Evolutionary conservation across 352 stramenopile genomes (phyloP).

Genomic region (Phytophthora syringae): DNA sequence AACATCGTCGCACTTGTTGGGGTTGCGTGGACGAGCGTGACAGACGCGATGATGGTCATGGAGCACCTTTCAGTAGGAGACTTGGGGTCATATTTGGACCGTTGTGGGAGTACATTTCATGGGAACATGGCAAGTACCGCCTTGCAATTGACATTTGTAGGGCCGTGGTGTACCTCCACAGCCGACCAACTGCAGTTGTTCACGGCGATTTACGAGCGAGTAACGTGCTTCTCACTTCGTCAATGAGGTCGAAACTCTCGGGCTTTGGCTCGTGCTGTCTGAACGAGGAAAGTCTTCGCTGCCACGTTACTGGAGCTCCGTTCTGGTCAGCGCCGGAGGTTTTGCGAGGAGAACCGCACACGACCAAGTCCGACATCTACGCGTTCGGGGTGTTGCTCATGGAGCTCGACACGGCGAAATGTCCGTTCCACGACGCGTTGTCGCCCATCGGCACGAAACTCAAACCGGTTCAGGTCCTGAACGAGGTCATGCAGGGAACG

Average conservation of each 20-base stretch:
- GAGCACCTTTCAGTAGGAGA: conserved; percentile 37
- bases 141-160: conserved; percentile 41
- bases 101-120: conserved; percentile 16
- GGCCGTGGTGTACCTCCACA: conserved; percentile 49
- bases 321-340: conserved; percentile 51
- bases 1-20: conserved; percentile 49
- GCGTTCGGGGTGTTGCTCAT: conserved; percentile 48
- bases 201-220: conserved; percentile 56
- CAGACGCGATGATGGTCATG: conserved; percentile 43
- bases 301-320: conserved; percentile 6
- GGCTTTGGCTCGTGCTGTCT: conserved; percentile 46
- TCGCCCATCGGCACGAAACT: conserved; percentile 35
- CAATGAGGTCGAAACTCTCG: conserved; percentile 43
- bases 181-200: conserved; percentile 26
- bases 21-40: conserved; percentile 50
- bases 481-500: conserved; percentile 51
- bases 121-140: conserved; percentile 32
- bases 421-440: conserved; percentile 36
- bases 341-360: conserved; percentile 28
- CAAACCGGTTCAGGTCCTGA: conserved; percentile 50
- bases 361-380: conserved; percentile 43
- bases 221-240: conserved; percentile 41
- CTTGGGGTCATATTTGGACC: conserved; percentile 25
- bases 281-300: conserved; percentile 26
- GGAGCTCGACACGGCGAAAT: conserved; percentile 34